Evolutionary conservation across 768 basidiomycete genomes (phyloP).

Genomic region (Gelatoporia subvermispora): DNA sequence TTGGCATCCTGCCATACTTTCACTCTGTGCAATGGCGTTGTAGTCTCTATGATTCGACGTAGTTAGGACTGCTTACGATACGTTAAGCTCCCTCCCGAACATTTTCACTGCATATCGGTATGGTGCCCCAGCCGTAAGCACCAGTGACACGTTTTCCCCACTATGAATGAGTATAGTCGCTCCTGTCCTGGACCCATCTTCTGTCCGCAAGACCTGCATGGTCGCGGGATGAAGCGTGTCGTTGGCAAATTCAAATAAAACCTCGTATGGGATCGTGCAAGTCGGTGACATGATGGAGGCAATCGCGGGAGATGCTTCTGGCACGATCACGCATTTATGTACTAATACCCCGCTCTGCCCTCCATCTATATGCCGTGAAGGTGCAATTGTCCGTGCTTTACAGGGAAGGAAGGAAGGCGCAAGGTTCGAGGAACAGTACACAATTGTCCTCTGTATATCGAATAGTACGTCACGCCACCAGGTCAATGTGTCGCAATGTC

Average conservation of each 20-base stretch:
- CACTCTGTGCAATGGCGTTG: constrained; percentile 27
- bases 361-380: no score
- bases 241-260: constrained; percentile 48
- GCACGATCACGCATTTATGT: background rate
- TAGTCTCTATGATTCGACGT: background rate
- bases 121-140: constrained; percentile 42
- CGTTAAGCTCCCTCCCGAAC: constrained; percentile 31
- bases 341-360: no score
- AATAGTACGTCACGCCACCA: no score
- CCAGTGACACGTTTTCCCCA: constrained; percentile 40
- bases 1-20: constrained; percentile 41
- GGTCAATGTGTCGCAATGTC: no score
- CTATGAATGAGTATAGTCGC: constrained; percentile 35
- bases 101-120: constrained; percentile 46
- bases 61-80: constrained; percentile 36
- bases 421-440: no score
- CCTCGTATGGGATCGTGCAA: constrained; percentile 48
- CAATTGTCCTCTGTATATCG: no score
- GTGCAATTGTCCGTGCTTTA: no score
- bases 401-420: no score
- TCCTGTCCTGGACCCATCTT: constrained; percentile 23
- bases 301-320: background rate
- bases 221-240: constrained; percentile 37
- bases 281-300: constrained; percentile 32
- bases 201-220: constrained; percentile 34